Evolutionary conservation across 805 yeast species (phyloP).

Genomic region (Yarrowia bubula): DNA sequence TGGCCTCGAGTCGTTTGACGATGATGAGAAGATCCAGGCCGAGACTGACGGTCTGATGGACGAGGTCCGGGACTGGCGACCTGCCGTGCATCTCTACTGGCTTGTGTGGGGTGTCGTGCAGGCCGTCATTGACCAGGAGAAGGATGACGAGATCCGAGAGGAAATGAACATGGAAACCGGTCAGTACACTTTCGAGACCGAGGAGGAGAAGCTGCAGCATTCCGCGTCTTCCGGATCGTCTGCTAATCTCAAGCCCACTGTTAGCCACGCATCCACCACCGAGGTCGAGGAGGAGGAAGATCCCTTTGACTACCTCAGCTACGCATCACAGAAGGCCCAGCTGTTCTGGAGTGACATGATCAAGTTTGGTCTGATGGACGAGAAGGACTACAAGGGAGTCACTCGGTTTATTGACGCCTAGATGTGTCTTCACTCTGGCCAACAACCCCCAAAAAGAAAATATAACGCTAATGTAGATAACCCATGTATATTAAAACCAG

Average conservation of each 20-base stretch:
- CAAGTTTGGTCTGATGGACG: slow-evolving; percentile 53
- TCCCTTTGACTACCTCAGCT: slow-evolving; percentile 73
- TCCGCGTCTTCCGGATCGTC: slow-evolving; percentile 37
- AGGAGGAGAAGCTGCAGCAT: slow-evolving; percentile 58
- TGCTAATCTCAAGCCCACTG: slow-evolving; percentile 21
- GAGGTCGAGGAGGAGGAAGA: slow-evolving; percentile 49
- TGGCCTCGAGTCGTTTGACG: slow-evolving; percentile 38
- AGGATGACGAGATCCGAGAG: slow-evolving; percentile 44
- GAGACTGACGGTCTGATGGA: slow-evolving; percentile 55
- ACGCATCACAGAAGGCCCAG: slow-evolving; percentile 71
- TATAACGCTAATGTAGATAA: not conserved
- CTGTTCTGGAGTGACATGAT: slow-evolving; percentile 73
- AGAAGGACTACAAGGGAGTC: slow-evolving; percentile 38
- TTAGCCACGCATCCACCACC: slow-evolving; percentile 32
- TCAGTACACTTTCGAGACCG: slow-evolving; percentile 42
- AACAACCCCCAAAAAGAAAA: not conserved
- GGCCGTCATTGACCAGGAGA: slow-evolving; percentile 46
- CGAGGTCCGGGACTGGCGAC: slow-evolving; percentile 74
- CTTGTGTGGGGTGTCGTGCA: slow-evolving; percentile 89
- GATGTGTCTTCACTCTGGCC: not conserved
- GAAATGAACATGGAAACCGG: slow-evolving; percentile 43
- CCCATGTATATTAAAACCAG: not conserved
- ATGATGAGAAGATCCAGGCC: slow-evolving; percentile 42
- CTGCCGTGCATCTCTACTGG: slow-evolving; percentile 79
- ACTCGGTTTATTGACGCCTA: slow-evolving; percentile 5